Evolutionary conservation across 352 stramenopile species (phyloP).

Genomic region (Phytophthora capsici): DNA sequence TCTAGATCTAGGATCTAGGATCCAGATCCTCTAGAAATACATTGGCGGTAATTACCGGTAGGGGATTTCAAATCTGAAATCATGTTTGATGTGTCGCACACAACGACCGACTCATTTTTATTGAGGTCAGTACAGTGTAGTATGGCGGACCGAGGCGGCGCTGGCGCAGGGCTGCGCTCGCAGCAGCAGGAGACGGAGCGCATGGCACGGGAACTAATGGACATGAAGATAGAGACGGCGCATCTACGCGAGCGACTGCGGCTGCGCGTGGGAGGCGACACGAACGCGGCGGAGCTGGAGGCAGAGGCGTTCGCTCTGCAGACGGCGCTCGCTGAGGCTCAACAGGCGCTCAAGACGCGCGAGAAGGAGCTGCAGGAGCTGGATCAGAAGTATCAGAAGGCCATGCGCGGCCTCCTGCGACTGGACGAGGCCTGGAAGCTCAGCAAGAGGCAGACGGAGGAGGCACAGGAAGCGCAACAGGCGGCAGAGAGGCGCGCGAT

Average conservation of each 20-base stretch:
- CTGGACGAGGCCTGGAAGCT: constrained; percentile 79
- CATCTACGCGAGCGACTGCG: constrained; percentile 76
- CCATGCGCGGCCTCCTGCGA: constrained; percentile 69
- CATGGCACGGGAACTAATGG: constrained; percentile 76
- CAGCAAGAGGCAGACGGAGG: constrained; percentile 45
- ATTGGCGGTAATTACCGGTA: too few species aligned
- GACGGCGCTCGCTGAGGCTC: constrained; percentile 56
- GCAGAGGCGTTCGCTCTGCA: constrained; percentile 79
- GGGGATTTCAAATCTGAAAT: not conserved
- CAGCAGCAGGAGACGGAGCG: constrained; percentile 57
- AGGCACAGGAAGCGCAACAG: constrained; percentile 27
- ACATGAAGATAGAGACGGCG: constrained; percentile 87
- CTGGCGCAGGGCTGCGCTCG: constrained; percentile 44
- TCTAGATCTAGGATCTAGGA: not conserved
- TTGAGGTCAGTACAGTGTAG: not conserved
- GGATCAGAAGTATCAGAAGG: constrained; percentile 71
- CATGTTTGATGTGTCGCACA: not conserved
- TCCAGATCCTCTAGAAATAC: too few species aligned
- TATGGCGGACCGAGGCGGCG: constrained; percentile 17
- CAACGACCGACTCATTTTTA: not conserved
- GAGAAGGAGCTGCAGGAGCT: constrained; percentile 51
- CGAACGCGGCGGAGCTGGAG: constrained; percentile 78
- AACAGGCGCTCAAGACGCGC: constrained; percentile 49
- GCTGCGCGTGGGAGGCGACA: constrained; percentile 75
- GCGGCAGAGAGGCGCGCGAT: constrained; percentile 12